Evolutionary conservation across 1,284 basidiomycete species (phyloP).

Genomic region (Ganoderma boninense): DNA sequence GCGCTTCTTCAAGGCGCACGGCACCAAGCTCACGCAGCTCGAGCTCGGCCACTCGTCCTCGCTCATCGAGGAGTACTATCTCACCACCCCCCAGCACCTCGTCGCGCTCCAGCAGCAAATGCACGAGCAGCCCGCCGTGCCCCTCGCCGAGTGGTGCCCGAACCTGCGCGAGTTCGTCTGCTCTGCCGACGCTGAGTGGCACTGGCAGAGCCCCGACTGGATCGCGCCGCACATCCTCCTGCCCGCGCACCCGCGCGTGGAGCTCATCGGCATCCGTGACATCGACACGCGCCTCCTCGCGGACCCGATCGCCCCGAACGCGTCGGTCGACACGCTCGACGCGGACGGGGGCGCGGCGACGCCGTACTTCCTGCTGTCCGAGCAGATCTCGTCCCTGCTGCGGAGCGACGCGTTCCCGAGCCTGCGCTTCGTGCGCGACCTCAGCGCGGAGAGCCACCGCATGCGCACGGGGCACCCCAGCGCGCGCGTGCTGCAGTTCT

Average conservation of each 20-base stretch:
- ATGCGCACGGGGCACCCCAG: conserved; percentile 42
- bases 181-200: conserved; percentile 79
- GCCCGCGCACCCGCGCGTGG: conserved; percentile 64
- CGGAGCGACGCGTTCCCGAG: conserved; percentile 66
- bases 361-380: conserved; percentile 69
- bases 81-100: conserved; percentile 52
- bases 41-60: conserved; percentile 76
- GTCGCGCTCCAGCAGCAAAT: conserved; percentile 34
- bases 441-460: conserved; percentile 47
- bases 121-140: conserved; percentile 44
- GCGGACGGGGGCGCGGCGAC: conserved; percentile 35
- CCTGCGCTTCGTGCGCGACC: conserved; percentile 68
- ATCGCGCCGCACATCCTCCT: conserved; percentile 79
- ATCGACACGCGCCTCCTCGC: conserved; percentile 67
- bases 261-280: conserved; percentile 76
- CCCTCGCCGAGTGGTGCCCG: conserved; percentile 69
- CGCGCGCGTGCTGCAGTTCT: conserved; percentile 54
- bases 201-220: conserved; percentile 80
- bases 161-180: conserved; percentile 74
- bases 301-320: conserved; percentile 40
- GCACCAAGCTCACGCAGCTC: conserved; percentile 64
- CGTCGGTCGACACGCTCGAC: neutral
- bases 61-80: conserved; percentile 68
- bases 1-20: conserved; percentile 71
- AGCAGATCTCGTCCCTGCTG: conserved; percentile 71